Base-by-base conservation (phyloP, 2,329 filamentous ascomycete species). In the Aspergillus tubingensis region DNA sequence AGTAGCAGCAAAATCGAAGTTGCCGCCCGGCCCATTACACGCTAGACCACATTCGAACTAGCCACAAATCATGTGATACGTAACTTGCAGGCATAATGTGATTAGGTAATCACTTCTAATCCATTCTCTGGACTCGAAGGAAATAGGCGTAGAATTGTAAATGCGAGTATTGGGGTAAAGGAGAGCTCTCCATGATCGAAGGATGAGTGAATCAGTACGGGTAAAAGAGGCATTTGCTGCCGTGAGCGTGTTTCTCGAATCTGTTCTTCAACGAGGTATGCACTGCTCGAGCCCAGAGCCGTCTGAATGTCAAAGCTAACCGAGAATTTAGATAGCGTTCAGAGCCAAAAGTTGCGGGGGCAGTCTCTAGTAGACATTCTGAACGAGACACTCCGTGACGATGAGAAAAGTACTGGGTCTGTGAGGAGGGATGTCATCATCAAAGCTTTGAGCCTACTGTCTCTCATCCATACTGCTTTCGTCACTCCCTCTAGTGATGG, bases 201-300 rank as follows among this genome's bases (percentile, higher is more conserved):
- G 55, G 5, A 79, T 79, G 77, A 68, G 64, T 30, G 65, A 71
- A 23, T 50, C 63, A 2, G 60, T 41, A 23, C 57, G 63, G 43
- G 47, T 74, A 30, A 69, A 62, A 54, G 65, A 68, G 58, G 74
- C 72, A 8, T 78, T 79, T 57, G 66, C 70, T 48, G 67, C 69
- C 30, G 74, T 75, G 32, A 67, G 68, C 57, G 65, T 67, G 21
- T 79, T 79, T 62, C 63, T 79, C 47, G 69, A 64, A 56, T 76
- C 77, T 30, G 75, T 78, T 43, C 68, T 79, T 60, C 70, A 76
- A 65, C 70, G 73, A 79, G 77, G 77, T 73, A 78, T 65, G 76
- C 64, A 62, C 59, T 63, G 64, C 51, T 67, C 58, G 65, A 53
- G 59, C 17, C 49, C 39, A 25, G 49, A 55, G 25, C 17, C 53